Evolutionary conservation across 192 early-diverging fungal genomes (phyloP).

Genomic region (Dimargaris cristalligena): DNA sequence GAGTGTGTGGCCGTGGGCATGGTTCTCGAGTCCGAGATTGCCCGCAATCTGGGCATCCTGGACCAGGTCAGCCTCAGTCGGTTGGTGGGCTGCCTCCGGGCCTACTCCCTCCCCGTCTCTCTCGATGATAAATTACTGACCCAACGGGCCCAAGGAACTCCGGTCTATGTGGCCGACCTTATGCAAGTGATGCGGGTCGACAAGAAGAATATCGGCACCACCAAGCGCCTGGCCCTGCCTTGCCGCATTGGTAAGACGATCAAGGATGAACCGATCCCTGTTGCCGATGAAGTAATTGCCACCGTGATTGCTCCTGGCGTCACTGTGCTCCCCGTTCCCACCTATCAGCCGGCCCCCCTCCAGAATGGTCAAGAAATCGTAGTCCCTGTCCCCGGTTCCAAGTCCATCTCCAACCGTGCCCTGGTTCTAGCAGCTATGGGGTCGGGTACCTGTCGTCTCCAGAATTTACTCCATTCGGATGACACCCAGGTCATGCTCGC

Average conservation of each 20-base stretch:
- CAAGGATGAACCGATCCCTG: constrained; percentile 64
- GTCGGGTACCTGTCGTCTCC: constrained; percentile 57
- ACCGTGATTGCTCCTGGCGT: constrained; percentile 67
- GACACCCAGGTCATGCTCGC: constrained; percentile 95
- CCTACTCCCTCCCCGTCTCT: constrained; percentile 76
- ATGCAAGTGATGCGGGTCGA: constrained; percentile 88
- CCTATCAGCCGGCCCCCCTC: constrained; percentile 11
- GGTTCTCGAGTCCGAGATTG: constrained; percentile 86
- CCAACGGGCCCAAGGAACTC: constrained; percentile 35
- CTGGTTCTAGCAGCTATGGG: constrained; percentile 82
- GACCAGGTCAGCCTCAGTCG: constrained; percentile 76
- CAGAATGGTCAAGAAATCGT: constrained; percentile 21
- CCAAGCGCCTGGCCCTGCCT: constrained; percentile 82
- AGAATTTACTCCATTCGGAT: constrained; percentile 85
- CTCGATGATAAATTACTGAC: constrained; percentile 65
- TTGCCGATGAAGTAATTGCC: constrained; percentile 69
- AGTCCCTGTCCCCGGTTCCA: constrained; percentile 73
- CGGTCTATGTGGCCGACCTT: constrained; percentile 62
- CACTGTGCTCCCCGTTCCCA: constrained; percentile 38
- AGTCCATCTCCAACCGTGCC: constrained; percentile 95
- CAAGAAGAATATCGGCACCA: constrained; percentile 87
- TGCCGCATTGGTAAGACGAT: constrained; percentile 66
- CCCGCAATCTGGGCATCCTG: constrained; percentile 70
- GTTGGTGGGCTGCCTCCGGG: constrained; percentile 59
- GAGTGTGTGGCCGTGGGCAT: constrained; percentile 94